Conservation (phyloP, 129 eudicot genomes). For the Kitagawia praeruptora region DNA sequence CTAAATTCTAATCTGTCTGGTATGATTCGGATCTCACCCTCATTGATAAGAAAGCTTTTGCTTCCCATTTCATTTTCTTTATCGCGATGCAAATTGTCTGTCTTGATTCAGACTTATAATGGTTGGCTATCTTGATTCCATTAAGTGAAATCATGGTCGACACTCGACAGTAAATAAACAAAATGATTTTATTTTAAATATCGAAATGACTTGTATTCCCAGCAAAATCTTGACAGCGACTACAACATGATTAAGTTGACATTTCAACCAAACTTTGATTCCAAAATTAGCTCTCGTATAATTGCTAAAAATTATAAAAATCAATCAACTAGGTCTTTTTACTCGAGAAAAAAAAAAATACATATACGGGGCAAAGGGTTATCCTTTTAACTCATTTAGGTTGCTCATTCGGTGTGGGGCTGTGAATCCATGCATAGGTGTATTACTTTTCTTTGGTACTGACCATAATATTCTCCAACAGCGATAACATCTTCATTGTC, state of each 20-base stretch:
- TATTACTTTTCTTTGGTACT: slow-evolving; percentile 81
- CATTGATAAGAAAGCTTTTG: too few relatives aligned
- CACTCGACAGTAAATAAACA: too few relatives aligned
- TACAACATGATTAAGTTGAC: not conserved
- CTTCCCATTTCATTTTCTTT: too few relatives aligned
- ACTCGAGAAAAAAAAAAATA: not conserved
- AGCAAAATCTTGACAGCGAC: not conserved
- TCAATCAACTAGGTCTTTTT: not conserved
- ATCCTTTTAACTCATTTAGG: not conserved
- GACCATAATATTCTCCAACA: slow-evolving; percentile 64
- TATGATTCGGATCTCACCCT: too few relatives aligned
- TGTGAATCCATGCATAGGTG: slow-evolving; percentile 92
- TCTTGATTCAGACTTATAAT: too few relatives aligned
- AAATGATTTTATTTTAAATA: too few relatives aligned
- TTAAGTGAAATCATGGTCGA: too few relatives aligned
- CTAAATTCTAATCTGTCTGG: too few relatives aligned
- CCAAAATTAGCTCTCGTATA: not conserved
- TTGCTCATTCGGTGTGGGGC: slow-evolving; percentile 47
- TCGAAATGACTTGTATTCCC: not conserved
- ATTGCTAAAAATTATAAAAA: not conserved
- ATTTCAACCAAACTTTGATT: too few relatives aligned
- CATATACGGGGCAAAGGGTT: too few relatives aligned
- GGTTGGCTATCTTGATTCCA: too few relatives aligned
- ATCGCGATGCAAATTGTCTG: too few relatives aligned
- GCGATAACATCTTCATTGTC: slow-evolving; percentile 63